Evolutionary conservation across 176 grass and related monocot species (phyloP).

Genomic region (Tuctoria greenei): DNA sequence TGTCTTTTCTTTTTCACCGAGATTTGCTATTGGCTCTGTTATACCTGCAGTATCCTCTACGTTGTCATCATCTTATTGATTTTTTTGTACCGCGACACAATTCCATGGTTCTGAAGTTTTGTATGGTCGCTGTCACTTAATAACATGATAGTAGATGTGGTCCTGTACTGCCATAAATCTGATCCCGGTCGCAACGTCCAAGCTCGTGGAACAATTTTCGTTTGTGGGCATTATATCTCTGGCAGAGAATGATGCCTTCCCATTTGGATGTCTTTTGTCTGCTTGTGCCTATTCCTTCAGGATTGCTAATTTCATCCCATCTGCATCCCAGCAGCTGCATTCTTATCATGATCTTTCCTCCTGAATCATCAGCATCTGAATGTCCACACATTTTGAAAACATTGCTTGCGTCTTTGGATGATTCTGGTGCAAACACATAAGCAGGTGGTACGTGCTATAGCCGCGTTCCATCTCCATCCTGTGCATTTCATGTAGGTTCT

Average conservation of each 20-base stretch:
- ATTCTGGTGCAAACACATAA: background rate
- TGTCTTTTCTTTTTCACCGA: background rate
- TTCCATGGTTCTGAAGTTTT: background rate
- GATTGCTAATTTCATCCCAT: conserved; percentile 18
- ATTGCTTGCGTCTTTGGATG: background rate
- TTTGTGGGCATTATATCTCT: background rate
- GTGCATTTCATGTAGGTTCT: background rate
- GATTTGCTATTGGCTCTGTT: background rate
- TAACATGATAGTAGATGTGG: background rate
- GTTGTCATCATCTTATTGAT: background rate
- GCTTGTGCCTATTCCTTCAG: background rate
- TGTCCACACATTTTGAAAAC: background rate
- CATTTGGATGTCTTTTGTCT: background rate
- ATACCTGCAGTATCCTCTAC: background rate
- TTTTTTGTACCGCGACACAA: background rate
- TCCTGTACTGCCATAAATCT: background rate
- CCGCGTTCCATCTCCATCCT: background rate
- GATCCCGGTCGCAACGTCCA: background rate
- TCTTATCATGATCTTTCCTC: background rate
- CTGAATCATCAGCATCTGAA: background rate
- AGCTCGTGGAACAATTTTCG: background rate
- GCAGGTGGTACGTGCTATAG: background rate
- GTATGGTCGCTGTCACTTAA: background rate
- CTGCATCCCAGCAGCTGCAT: background rate
- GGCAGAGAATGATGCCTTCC: background rate